These are phyloP conservation scores for Spathaspora sp. DNA, from an alignment of 1,139 yeast genomes.

Conservation along the genomic window DNA sequence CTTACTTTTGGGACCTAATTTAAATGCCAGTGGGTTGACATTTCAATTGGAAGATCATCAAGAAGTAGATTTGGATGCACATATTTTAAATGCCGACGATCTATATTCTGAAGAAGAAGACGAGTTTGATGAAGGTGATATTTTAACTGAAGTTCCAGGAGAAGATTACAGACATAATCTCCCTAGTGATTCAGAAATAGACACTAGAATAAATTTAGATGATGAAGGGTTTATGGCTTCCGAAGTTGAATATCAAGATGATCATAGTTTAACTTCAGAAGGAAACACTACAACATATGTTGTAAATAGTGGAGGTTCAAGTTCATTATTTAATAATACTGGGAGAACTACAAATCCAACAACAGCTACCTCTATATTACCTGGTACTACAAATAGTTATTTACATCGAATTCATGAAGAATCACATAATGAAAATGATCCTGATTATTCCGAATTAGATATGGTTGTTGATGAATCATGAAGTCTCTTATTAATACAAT, in stretches of 20 bases:
- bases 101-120: conserved; percentile 33
- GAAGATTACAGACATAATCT: conserved; percentile 8
- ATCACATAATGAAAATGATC: conserved; percentile 13
- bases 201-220: conserved; percentile 16
- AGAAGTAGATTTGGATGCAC: conserved; percentile 48
- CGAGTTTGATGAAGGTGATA: conserved; percentile 9
- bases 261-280: conserved; percentile 38
- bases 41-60: conserved; percentile 10
- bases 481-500: conserved; percentile 40
- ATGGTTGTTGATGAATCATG: conserved; percentile 45
- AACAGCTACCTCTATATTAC: conserved; percentile 14
- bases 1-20: neutral
- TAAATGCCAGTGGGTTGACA: conserved; percentile 2
- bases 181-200: neutral
- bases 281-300: conserved; percentile 16
- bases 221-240: conserved; percentile 56
- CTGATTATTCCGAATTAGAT: conserved; percentile 40
- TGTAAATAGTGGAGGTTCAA: conserved; percentile 20
- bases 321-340: conserved; percentile 13
- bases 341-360: conserved; percentile 25
- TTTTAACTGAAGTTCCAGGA: conserved; percentile 9
- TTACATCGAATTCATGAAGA: conserved; percentile 5
- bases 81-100: conserved; percentile 37
- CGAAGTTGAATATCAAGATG: conserved; percentile 57
- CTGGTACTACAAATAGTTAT: conserved; percentile 5